These are phyloP conservation scores for Pseudocercospora fuligena DNA, from an alignment of 2,329 filamentous ascomycete genomes.

Conservation along the genomic window DNA sequence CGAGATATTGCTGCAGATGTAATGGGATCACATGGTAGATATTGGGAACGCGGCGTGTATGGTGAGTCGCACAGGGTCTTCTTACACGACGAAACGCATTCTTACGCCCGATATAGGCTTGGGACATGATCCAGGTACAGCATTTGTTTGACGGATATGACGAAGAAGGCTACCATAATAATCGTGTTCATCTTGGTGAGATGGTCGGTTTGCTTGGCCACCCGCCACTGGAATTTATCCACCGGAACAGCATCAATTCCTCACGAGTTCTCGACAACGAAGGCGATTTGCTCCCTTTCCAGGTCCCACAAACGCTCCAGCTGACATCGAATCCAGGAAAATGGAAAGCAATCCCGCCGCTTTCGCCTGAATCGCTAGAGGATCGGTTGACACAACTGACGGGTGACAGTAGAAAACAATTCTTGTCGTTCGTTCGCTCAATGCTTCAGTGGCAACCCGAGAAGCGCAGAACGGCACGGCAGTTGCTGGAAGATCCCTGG, in stretches of 20 bases:
- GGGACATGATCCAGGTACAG: conserved; percentile 43
- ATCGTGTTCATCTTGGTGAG: conserved; percentile 36
- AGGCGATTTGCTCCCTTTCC: background rate
- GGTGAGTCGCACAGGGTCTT: conserved; percentile 4
- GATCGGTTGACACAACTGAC: background rate
- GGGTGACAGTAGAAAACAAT: conserved; percentile 37
- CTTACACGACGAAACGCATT: background rate
- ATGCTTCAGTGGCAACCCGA: conserved; percentile 49
- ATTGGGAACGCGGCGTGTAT: conserved; percentile 20
- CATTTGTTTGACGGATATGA: conserved; percentile 40
- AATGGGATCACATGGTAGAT: conserved; percentile 14
- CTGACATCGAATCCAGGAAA: background rate
- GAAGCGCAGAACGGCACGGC: conserved; percentile 43
- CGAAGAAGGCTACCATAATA: conserved; percentile 17
- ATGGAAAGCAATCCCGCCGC: conserved; percentile 7
- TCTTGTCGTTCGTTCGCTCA: conserved; percentile 42
- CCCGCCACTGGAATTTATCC: conserved; percentile 28
- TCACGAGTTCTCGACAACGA: background rate
- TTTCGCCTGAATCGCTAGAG: background rate
- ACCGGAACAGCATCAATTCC: conserved; percentile 11
- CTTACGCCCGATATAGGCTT: conserved; percentile 33
- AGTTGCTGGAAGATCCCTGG: conserved; percentile 46
- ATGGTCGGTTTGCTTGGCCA: conserved; percentile 35
- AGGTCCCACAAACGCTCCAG: background rate
- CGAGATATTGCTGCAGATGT: conserved; percentile 18